A percentile compares a stretch with the other conserved stretches of the same genome.
phyloP scores from a whole-genome alignment of 2,329 filamentous ascomycete species.

The Penicillium sp. region DNA sequence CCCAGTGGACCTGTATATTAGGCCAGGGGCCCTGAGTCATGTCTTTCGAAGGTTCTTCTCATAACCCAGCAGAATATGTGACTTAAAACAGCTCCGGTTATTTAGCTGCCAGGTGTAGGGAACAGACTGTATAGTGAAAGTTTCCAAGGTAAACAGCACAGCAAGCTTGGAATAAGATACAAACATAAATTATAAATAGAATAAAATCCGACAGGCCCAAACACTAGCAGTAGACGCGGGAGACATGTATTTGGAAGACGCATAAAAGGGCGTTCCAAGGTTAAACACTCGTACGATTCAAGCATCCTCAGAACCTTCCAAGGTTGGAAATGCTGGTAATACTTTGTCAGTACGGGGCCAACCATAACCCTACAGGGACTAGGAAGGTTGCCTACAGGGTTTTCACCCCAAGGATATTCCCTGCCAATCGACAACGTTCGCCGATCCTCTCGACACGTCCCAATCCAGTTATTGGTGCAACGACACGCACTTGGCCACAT shows the following conservation, averaged over 20 bases:
- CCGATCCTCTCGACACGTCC: not conserved
- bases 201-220: not conserved
- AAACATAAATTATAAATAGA: not conserved
- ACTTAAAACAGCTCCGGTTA: too few relatives aligned
- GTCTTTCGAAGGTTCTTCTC: too few relatives aligned
- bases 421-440: not conserved
- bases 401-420: not conserved
- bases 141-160: too few relatives aligned
- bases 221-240: not conserved
- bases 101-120: too few relatives aligned
- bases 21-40: not conserved
- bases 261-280: not conserved
- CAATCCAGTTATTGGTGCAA: not conserved
- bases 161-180: too few relatives aligned
- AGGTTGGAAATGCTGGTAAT: too few relatives aligned
- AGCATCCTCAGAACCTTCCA: not conserved
- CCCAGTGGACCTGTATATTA: not conserved
- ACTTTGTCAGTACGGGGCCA: too few relatives aligned
- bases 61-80: too few relatives aligned
- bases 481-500: not conserved
- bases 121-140: too few relatives aligned
- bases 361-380: not conserved
- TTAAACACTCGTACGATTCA: not conserved
- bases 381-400: not conserved
- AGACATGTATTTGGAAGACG: not conserved